Base-by-base conservation (phyloP, 2,329 filamentous ascomycete species). In the Epichloe elymi region DNA sequence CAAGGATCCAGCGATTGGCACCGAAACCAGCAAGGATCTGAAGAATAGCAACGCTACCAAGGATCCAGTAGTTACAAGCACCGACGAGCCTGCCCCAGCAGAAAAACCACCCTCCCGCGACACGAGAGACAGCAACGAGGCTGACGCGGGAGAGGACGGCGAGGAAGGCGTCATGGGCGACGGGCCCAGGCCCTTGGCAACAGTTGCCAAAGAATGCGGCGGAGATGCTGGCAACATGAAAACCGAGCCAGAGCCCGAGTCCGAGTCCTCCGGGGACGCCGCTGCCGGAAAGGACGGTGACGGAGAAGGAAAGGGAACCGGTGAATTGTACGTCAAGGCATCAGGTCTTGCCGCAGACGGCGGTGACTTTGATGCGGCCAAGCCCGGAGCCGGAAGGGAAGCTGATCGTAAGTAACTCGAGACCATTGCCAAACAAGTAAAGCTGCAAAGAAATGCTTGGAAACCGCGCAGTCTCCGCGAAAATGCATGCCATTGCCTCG, bases 341-440 rank as follows among this genome's bases (percentile, higher is more conserved):
- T 74, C 71, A 1, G 83, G 82, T 0, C 62, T 85, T 30, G 66
- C 70, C 36, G 79, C 80, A 15, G 82, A 87, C 39, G 82, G 83
- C 0, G 82, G 83, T 5, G 73, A 85, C 57, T 85, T 85, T 60
- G 83, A 86, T 58, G 80, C 78, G 4, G 68, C 74, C 7, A 75
- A 75, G 53, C 75, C 81, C 0, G 83, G 83, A 11, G 83, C 83
- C 11, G 82, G 80, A 3, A 68, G 65, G 37, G 83, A 87, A 63
- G 83, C 83, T 54, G 80, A 84, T 57, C 75, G 83, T 83, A 65
- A 67, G 74, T 71, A 20, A 26, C 17, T 33, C 19, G 40, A 30
- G 10, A 4, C 26, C 39, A 41, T 17, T 10, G 17, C 14, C 14
- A 14, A 41, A 41, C 15, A 41, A 20, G 10, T 6, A 20, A 7